Evolutionary conservation across 257 asterid species (phyloP), one percentile per base, ranked within the genome.

Genomic region (Cinchona pubescens): DNA sequence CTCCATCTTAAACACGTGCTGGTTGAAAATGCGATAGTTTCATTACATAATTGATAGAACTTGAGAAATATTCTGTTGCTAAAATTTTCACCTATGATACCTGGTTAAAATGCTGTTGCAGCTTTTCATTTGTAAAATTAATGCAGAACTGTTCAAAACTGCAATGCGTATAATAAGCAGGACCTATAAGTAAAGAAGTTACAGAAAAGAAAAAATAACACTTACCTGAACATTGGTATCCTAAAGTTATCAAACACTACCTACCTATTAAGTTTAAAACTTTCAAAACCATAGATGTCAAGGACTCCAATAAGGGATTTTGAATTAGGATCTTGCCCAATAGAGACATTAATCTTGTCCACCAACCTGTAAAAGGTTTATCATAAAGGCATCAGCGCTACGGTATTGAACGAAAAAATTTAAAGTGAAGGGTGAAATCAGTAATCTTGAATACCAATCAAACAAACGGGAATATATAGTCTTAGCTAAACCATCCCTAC

Each of bases 1-100:
- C 90, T 90, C 97, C 96, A 92, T 90, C 92, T 94, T 94, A 84
- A 94, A 94, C 80, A 94, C 96, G 7, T 94, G 99, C 99, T 94
- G 99, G 48, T 55, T 69, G 32, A 72, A 58, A 78, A 35, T 42
- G 29, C 69, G 70, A 67, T 74, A 76, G 63, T 53, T 81, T 72
- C 86, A 86, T 70, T 55, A 35, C n/a, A n/a, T 46, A 40, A 58
- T 60, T 75, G 27, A 63, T 67, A 80, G 5, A 68, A 72, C 35
- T 40, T 34, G 56, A 74, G 48, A 53, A 67, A 56, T 23, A 37
- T 13, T 61, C 73, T 42, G 79, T 76, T 62, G 67, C 35, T 58
- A 80, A 79, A 79, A 55, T 73, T 55, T 69, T 73, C 72, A 63
- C 60, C 64, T 40, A 19, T 25, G 25, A 40, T 89, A 94, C 99